Evolutionary conservation across 2,329 filamentous ascomycete genomes (phyloP), one percentile per base, ranked within the genome.

Genomic region (Dothiorella sarmentorum): DNA sequence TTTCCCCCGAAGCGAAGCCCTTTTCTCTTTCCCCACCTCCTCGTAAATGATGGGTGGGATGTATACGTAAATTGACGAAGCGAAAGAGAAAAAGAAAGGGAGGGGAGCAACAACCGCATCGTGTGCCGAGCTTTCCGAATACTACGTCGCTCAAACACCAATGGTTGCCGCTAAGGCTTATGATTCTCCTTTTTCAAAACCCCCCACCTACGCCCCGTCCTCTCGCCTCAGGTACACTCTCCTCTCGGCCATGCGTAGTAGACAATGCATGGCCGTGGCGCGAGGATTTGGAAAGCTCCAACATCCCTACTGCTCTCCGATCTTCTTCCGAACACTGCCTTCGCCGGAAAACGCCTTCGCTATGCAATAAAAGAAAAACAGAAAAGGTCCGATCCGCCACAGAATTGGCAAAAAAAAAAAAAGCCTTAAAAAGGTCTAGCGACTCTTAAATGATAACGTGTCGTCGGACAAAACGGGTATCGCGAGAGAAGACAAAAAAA

Each of bases 401-500:
- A n/a, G n/a, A n/a, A n/a, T n/a, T n/a, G n/a, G n/a, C n/a, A n/a
- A 17, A 15, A 31, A 37, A 37, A 26, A 53, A 38, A 38, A 20
- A 37, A 27, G 24, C 33, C 35, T n/a, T n/a, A 37, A 37, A 15
- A 24, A 53, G 40, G 35, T 29, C 35, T 22, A n/a, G 49, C 35
- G 49, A 53, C 49, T 53, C 17, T 17, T 22, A 51, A 20, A 53
- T 20, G 22, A 53, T 27, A 38, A 27, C 37, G 35, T 27, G 49
- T 52, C 31, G 47, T 53, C 49, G 33, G 45, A 53, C 49, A 53
- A 40, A 51, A 53, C 49, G 49, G 49, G 49, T 53, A 53, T 53
- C 49, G 49, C 35, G n/a, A 17, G 49, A 53, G 35, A 40, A 51
- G 47, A 53, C 1, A 22, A 52, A 53, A 40, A n/a, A 11, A 13